Base-by-base conservation (phyloP, 306 rosid species). In the Arachis stenosperma region DNA sequence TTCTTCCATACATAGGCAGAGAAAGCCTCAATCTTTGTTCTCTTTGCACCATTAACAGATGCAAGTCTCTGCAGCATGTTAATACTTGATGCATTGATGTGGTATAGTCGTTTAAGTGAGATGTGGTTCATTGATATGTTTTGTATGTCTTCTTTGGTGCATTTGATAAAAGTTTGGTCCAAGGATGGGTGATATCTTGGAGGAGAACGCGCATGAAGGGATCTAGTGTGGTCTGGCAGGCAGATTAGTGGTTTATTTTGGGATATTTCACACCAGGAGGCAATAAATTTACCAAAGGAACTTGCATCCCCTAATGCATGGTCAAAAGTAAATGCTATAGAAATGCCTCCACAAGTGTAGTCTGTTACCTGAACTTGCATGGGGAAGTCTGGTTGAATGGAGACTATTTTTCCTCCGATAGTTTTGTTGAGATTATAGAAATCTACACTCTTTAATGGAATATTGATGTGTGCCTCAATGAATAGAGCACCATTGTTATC, bases 271-370 rank as follows among this genome's bases (percentile, higher is more conserved):
- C 90, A 84, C 96, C 97, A 93, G 1, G 94, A 74, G 41, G 85
- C 57, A 39, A 90, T 87, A 10, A 90, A 89, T 41, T 82, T 88
- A n/a, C 92, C 94, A 47, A 93, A 93, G 61, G 94, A 79, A 72
- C 65, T 89, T 11, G 92, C 92, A 79, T 93, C 97, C 15, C 96
- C 97, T 30, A 93, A 82, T 37, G 96, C 98, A 77, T 90, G 97
- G 70, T 93, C 96, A 71, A 93, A 93, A 29, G 94, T 87, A 74
- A 89, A 88, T n/a, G 96, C 83, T 30, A 90, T 53, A 7, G 94
- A 90, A 57, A 88, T 78, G 59, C 94, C 86, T 50, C 96, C 90
- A 75, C 98, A 90, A 9, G 88, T 71, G 53, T 71, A 89, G 41
- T 69, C 67, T 55, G 97, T 89, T 37, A 88, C 87, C 82, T 90